phyloP scores from a whole-genome alignment of 495 filamentous ascomycete species.

The Lasiosphaeris hirsuta region DNA sequence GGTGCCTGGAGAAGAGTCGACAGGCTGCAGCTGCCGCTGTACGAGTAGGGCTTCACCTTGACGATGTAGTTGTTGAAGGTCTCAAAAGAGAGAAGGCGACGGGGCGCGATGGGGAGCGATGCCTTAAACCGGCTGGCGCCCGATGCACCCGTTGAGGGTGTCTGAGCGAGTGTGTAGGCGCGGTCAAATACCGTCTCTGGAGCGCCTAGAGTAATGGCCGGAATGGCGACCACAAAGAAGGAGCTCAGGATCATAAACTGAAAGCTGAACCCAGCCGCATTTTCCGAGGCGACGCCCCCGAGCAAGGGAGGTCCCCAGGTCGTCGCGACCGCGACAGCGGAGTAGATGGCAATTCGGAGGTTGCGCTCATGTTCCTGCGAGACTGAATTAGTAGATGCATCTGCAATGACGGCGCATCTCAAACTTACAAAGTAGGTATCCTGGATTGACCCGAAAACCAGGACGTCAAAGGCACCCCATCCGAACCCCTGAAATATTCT shows the following conservation, averaged over 20 bases:
- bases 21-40: constrained; percentile 24
- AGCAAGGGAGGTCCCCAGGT: constrained; percentile 50
- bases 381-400: constrained; percentile 16
- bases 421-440: constrained; percentile 51
- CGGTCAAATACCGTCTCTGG: constrained; percentile 52
- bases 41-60: constrained; percentile 40
- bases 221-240: constrained; percentile 43
- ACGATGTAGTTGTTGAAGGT: constrained; percentile 31
- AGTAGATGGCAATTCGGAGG: constrained; percentile 35
- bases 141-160: constrained; percentile 25
- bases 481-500: constrained; percentile 49
- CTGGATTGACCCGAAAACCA: constrained; percentile 44
- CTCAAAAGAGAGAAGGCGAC: constrained; percentile 27
- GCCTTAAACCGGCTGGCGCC: constrained; percentile 20
- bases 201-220: constrained; percentile 40
- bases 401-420: background rate
- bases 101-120: constrained; percentile 32
- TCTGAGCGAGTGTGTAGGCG: constrained; percentile 24
- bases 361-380: constrained; percentile 47
- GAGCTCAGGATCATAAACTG: constrained; percentile 47
- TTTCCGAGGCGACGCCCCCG: constrained; percentile 43
- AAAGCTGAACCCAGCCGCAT: constrained; percentile 33
- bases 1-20: constrained; percentile 36
- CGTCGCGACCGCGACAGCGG: constrained; percentile 38
- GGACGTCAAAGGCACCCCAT: constrained; percentile 52